Percentiles rank a stretch among this genome's conserved stretches.
Evolutionary conservation across 2,329 filamentous ascomycete genomes (phyloP).

Genomic region (Exophiala dermatitidis): DNA sequence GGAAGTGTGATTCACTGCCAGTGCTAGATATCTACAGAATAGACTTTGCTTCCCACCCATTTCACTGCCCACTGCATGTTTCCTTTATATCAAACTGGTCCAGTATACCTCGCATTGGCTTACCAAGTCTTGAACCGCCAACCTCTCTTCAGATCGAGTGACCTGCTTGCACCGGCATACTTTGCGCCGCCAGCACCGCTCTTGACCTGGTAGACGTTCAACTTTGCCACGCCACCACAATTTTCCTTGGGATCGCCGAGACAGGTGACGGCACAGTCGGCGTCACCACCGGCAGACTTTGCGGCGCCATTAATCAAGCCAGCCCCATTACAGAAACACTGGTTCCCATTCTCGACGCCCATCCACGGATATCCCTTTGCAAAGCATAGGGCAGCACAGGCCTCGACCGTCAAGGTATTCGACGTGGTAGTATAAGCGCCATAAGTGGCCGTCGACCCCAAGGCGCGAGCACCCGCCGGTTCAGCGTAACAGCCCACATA

Average conservation of each 20-base stretch:
- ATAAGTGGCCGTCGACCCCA: constrained; percentile 6
- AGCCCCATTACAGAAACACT: constrained; percentile 29
- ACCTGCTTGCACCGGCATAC: neutral
- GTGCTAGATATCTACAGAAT: no score
- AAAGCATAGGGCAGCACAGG: constrained; percentile 18
- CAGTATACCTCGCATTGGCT: neutral
- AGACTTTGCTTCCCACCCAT: no score
- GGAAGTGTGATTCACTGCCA: no score
- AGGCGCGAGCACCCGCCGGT: constrained; percentile 8
- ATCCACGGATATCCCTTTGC: constrained; percentile 31
- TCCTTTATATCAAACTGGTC: no score
- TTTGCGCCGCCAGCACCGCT: neutral
- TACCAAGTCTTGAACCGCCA: constrained; percentile 7
- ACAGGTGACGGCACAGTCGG: constrained; percentile 23
- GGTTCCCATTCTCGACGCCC: constrained; percentile 36
- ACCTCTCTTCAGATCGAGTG: neutral
- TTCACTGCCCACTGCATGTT: no score
- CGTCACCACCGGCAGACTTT: constrained; percentile 16
- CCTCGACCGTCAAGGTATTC: constrained; percentile 29
- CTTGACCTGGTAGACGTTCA: constrained; percentile 22
- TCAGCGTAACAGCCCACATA: constrained; percentile 27
- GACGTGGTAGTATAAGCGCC: constrained; percentile 3
- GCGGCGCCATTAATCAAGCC: constrained; percentile 18
- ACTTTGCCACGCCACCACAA: constrained; percentile 19
- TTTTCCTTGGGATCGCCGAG: constrained; percentile 24